Evolutionary conservation across 2,329 filamentous ascomycete genomes (phyloP).

Genomic region (Arthrobotrys iridis): DNA sequence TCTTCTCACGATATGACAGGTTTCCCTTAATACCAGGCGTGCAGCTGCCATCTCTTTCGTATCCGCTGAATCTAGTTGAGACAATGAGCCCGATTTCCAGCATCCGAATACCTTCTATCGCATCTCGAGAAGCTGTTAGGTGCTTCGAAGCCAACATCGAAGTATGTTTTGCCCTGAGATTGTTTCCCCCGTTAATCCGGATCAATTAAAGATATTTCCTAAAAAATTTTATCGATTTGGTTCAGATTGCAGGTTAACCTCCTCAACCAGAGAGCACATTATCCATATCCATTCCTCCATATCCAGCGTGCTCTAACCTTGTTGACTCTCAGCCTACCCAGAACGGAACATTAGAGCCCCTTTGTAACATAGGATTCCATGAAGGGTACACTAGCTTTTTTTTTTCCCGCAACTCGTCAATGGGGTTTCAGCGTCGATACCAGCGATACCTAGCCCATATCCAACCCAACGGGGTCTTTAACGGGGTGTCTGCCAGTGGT

Average conservation of each 20-base stretch:
- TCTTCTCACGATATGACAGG: slow-evolving; percentile 21
- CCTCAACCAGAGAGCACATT: slow-evolving; percentile 30
- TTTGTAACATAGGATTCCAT: slow-evolving; percentile 50
- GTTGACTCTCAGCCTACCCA: slow-evolving; percentile 44
- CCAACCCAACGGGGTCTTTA: slow-evolving; percentile 44
- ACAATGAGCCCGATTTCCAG: slow-evolving; percentile 28
- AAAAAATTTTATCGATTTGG: slow-evolving; percentile 48
- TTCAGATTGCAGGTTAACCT: slow-evolving; percentile 23
- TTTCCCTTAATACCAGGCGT: slow-evolving; percentile 19
- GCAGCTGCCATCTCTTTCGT: slow-evolving; percentile 36
- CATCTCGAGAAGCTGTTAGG: slow-evolving; percentile 33
- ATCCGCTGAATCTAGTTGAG: slow-evolving; percentile 23
- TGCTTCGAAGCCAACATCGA: slow-evolving; percentile 6
- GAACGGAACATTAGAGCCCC: slow-evolving; percentile 27
- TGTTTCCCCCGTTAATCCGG: slow-evolving; percentile 11
- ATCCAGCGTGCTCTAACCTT: slow-evolving; percentile 26
- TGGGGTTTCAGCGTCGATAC: neutral
- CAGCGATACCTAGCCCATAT: slow-evolving; percentile 6
- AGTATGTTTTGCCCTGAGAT: slow-evolving; percentile 36
- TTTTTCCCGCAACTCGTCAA: neutral
- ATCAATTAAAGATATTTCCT: slow-evolving; percentile 32
- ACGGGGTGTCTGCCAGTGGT: slow-evolving; percentile 34
- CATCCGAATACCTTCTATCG: slow-evolving; percentile 39
- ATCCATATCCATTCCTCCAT: slow-evolving; percentile 35
- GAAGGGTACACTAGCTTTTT: neutral